These are phyloP conservation scores for Colletotrichum viniferum DNA, from an alignment of 2,329 filamentous ascomycete species.

Conservation along the genomic window DNA sequence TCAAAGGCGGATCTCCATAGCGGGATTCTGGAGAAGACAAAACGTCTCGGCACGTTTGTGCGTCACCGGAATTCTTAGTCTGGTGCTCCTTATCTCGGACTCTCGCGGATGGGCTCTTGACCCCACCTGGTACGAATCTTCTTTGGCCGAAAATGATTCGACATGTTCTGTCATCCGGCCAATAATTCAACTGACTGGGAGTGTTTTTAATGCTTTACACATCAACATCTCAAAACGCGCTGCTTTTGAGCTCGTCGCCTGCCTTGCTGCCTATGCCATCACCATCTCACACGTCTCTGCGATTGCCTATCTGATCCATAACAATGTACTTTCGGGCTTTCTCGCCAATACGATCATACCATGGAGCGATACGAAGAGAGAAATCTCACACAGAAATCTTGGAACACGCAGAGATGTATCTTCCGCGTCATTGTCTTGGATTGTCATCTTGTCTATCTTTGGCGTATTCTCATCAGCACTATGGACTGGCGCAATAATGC, in stretches of 20 bases:
- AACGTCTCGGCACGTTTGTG: not conserved
- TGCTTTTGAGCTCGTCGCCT: not conserved
- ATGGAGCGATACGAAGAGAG: not conserved
- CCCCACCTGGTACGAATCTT: not conserved
- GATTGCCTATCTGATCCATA: not conserved
- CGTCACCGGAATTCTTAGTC: not conserved
- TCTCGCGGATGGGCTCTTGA: not conserved
- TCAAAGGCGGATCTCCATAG: not conserved
- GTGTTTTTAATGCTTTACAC: not conserved
- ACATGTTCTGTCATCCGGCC: not conserved
- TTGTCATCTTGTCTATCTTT: not conserved
- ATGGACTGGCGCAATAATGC: not conserved
- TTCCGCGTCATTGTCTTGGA: not conserved
- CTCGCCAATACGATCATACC: not conserved
- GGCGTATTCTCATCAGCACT: not conserved
- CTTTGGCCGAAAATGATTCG: not conserved
- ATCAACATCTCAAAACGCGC: not conserved
- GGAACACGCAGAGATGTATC: not conserved
- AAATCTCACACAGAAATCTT: not conserved
- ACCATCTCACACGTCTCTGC: not conserved
- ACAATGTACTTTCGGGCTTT: not conserved
- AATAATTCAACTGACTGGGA: slow-evolving; percentile 22
- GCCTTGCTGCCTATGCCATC: not conserved
- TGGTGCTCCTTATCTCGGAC: not conserved
- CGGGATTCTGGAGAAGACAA: not conserved